Conservation (phyloP, 2,329 filamentous ascomycete genomes). For the Penicillium sp. region DNA sequence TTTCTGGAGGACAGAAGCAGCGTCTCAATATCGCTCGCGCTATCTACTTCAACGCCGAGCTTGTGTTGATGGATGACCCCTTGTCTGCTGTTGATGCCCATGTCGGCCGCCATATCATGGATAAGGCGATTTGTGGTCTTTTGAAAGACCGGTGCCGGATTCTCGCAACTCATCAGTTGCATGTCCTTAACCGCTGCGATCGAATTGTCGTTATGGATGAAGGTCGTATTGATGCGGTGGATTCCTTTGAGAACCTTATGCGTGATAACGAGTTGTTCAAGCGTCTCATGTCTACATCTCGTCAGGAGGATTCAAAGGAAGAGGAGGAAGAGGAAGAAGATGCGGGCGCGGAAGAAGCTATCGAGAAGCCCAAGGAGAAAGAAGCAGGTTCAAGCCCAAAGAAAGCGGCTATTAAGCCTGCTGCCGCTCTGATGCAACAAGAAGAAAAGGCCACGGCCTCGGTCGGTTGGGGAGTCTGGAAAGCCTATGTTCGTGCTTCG, state of each 20-base stretch:
- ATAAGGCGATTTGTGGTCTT: slow-evolving; percentile 88
- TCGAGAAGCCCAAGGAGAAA: slow-evolving; percentile 41
- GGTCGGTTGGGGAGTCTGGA: slow-evolving; percentile 80
- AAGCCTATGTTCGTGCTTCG: slow-evolving; percentile 75
- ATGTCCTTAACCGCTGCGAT: slow-evolving; percentile 88
- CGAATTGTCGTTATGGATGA: slow-evolving; percentile 92
- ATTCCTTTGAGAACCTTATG: slow-evolving; percentile 90
- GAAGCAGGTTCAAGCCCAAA: slow-evolving; percentile 8
- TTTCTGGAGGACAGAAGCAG: slow-evolving; percentile 95
- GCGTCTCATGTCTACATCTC: slow-evolving; percentile 77
- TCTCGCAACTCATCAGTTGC: slow-evolving; percentile 91
- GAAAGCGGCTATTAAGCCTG: slow-evolving; percentile 16
- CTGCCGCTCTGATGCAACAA: slow-evolving; percentile 49
- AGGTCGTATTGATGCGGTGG: slow-evolving; percentile 80
- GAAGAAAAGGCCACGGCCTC: slow-evolving; percentile 69
- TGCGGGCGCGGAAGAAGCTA: slow-evolving; percentile 37
- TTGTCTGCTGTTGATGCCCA: slow-evolving; percentile 61
- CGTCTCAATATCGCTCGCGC: slow-evolving; percentile 87
- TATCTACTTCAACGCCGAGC: slow-evolving; percentile 67
- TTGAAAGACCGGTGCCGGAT: slow-evolving; percentile 88
- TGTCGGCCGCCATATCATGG: slow-evolving; percentile 76
- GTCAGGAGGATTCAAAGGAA: slow-evolving; percentile 59
- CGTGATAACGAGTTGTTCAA: slow-evolving; percentile 75
- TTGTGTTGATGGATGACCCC: slow-evolving; percentile 68
- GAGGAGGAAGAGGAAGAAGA: slow-evolving; percentile 57